Percentiles rank a stretch among this genome's conserved stretches.
phyloP scores from a whole-genome alignment of 1,284 basidiomycete genomes.

The Stygiomarasmius scandens region DNA sequence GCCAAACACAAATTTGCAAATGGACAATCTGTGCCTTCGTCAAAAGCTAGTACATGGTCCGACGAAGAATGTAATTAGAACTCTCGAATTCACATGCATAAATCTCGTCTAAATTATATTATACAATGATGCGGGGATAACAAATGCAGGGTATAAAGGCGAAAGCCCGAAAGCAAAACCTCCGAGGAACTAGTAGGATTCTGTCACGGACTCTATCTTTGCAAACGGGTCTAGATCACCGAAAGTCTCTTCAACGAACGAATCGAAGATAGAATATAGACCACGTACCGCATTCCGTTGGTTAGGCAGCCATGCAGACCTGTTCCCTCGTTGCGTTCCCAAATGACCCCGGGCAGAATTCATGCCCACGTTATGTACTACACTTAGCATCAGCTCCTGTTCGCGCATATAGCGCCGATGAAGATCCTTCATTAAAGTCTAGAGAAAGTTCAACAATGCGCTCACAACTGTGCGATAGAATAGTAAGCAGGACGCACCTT shows the following conservation, averaged over 20 bases:
- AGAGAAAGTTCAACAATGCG: conserved; percentile 14
- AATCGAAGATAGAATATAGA: not conserved
- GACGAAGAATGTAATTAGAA: not conserved
- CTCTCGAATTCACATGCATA: not conserved
- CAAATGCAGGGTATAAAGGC: not conserved
- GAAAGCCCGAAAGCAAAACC: not conserved
- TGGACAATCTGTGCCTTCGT: not conserved
- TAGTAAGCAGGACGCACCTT: conserved; percentile 48
- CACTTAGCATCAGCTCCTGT: conserved; percentile 79
- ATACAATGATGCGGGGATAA: not conserved
- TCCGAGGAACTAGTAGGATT: not conserved
- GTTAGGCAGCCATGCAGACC: conserved; percentile 14
- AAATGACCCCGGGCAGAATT: conserved; percentile 54
- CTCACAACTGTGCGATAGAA: not conserved
- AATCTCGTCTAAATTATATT: not conserved
- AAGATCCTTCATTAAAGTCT: conserved; percentile 60
- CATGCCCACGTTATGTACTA: conserved; percentile 74
- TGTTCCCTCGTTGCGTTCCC: conserved; percentile 25
- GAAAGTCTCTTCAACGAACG: not conserved
- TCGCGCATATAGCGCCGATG: conserved; percentile 71
- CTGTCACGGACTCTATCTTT: not conserved
- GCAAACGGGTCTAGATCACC: not conserved
- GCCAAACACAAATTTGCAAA: conserved; percentile 18
- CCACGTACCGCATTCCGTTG: conserved; percentile 13
- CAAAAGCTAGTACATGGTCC: not conserved